phyloP scores from a whole-genome alignment of 257 asterid genomes.

The Ilex aquifolium region DNA sequence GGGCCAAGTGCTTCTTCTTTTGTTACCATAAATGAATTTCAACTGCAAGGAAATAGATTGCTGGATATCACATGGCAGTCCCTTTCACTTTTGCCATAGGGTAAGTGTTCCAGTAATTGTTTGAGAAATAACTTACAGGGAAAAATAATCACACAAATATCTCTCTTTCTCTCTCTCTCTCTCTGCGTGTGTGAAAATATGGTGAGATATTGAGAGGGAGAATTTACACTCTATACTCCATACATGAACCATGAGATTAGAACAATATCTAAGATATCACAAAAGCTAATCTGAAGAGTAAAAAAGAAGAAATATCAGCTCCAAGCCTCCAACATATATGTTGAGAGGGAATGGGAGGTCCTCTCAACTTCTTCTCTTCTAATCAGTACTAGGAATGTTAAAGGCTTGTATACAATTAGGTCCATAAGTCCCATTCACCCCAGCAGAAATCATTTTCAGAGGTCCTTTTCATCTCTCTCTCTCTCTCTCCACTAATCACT shows the following conservation, averaged over 20 bases:
- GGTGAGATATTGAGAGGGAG: too few species aligned
- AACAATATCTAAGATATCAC: too few species aligned
- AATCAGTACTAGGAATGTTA: conserved; percentile 2
- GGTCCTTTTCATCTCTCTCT: conserved; percentile 10
- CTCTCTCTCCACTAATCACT: conserved; percentile 6
- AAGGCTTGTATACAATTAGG: conserved; percentile 35
- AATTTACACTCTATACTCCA: too few species aligned
- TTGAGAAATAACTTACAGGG: background rate
- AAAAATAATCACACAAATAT: background rate
- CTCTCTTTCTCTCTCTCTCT: too few species aligned
- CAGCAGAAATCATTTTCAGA: conserved; percentile 44
- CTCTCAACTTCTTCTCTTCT: conserved; percentile 14
- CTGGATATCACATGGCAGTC: conserved; percentile 30
- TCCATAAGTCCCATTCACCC: conserved; percentile 34
- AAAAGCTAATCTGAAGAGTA: too few species aligned
- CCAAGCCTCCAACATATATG: background rate
- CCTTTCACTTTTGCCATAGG: conserved; percentile 24
- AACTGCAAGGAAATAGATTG: conserved; percentile 14
- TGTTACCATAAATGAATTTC: background rate
- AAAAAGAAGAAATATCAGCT: conserved; percentile 1
- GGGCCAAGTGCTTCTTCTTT: background rate
- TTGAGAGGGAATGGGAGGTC: conserved; percentile 14
- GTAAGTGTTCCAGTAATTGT: conserved; percentile 2
- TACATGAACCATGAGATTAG: too few species aligned
- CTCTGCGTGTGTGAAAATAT: too few species aligned